Percentiles rank a stretch among this genome's conserved stretches.
Conservation (phyloP, 148 eudicot species). For the Gaultheria prostrata region DNA sequence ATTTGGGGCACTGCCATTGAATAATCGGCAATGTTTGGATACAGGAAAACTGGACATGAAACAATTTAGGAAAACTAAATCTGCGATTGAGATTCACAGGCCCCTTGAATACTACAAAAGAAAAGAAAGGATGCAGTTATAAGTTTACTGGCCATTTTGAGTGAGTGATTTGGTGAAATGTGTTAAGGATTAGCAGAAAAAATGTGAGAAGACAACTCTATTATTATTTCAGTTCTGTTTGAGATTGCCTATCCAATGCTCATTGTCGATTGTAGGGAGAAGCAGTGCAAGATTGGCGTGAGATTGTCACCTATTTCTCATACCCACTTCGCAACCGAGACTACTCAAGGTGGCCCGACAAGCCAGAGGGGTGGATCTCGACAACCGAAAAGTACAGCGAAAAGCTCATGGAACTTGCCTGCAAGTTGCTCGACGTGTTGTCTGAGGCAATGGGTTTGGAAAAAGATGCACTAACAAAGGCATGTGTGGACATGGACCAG, state of each 20-base stretch:
- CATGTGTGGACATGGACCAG: conserved; percentile 95
- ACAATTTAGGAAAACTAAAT: too few species aligned
- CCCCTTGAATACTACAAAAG: not conserved
- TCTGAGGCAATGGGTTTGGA: conserved; percentile 92
- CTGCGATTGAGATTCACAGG: too few species aligned
- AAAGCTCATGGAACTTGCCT: conserved; percentile 64
- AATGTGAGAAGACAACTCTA: not conserved
- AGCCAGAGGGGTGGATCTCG: conserved; percentile 78
- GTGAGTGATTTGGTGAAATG: not conserved
- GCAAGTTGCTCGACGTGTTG: conserved; percentile 68
- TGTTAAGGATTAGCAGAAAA: not conserved
- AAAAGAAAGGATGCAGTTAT: not conserved
- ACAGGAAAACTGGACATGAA: too few species aligned
- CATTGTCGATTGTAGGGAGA: conserved; percentile 49
- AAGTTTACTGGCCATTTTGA: not conserved
- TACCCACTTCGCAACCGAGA: conserved; percentile 66
- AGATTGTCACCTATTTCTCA: conserved; percentile 82
- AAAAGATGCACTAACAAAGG: conserved; percentile 69
- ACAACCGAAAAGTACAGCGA: conserved; percentile 64
- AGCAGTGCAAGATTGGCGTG: conserved; percentile 80
- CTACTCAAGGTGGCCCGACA: conserved; percentile 92
- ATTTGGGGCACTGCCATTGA: too few species aligned
- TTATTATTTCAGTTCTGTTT: not conserved
- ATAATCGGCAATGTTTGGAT: too few species aligned
- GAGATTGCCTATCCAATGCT: not conserved